Evolutionary conservation across 305 asterid species (phyloP).

Genomic region (Solanum hybrid): DNA sequence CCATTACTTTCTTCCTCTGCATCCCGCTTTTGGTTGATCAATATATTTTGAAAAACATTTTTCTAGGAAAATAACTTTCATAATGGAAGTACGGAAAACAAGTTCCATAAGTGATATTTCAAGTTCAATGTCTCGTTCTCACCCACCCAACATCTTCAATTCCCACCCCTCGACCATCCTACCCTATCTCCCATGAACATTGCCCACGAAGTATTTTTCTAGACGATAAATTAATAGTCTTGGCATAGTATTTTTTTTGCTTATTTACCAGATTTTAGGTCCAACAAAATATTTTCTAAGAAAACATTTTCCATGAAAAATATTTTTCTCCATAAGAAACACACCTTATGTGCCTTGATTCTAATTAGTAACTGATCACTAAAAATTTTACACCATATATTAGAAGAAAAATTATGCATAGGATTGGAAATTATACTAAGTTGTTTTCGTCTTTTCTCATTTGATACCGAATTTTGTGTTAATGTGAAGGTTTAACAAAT

Average conservation of each 20-base stretch:
- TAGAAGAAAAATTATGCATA: background rate
- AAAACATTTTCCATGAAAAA: background rate
- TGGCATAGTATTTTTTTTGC: background rate
- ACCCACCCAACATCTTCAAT: background rate
- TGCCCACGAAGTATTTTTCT: background rate
- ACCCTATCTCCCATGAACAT: background rate
- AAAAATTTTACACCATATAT: background rate
- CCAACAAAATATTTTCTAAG: too few species aligned
- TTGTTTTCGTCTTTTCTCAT: background rate
- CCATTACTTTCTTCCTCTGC: background rate
- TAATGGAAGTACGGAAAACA: background rate
- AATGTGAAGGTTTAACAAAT: background rate
- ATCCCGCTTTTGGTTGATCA: background rate
- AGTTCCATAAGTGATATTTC: background rate
- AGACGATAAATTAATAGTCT: background rate
- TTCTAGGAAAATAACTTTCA: background rate
- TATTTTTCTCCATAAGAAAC: too few species aligned
- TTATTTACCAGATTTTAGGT: background rate
- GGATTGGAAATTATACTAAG: background rate
- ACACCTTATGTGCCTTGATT: background rate
- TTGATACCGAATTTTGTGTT: background rate
- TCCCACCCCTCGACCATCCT: background rate
- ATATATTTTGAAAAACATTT: background rate
- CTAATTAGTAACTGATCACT: background rate
- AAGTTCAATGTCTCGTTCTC: background rate